These are phyloP conservation scores for Neurospora terricola DNA, from an alignment of 495 filamentous ascomycete species.

Conservation along the genomic window DNA sequence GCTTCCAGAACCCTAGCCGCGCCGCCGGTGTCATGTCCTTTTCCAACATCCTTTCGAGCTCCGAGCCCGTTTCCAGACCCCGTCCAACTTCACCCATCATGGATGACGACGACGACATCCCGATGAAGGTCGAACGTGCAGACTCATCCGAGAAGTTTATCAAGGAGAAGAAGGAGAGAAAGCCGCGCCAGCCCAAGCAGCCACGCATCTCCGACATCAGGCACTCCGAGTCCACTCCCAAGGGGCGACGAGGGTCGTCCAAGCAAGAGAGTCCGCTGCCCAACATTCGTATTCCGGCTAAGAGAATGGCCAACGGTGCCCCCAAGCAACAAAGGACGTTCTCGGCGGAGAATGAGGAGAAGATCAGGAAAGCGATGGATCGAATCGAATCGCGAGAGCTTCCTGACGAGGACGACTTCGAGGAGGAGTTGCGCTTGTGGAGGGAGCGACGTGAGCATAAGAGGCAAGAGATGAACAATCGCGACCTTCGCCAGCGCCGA, in stretches of 20 bases:
- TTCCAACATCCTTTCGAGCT: constrained; percentile 74
- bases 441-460: constrained; percentile 47
- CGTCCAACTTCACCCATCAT: constrained; percentile 28
- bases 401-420: constrained; percentile 54
- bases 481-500: constrained; percentile 45
- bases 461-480: constrained; percentile 45
- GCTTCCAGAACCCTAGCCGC: constrained; percentile 49
- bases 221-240: constrained; percentile 28
- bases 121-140: neutral
- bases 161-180: constrained; percentile 23
- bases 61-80: constrained; percentile 49
- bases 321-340: constrained; percentile 39
- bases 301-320: constrained; percentile 41
- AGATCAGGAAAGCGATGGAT: constrained; percentile 50
- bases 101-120: constrained; percentile 17
- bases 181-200: constrained; percentile 33
- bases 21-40: constrained; percentile 83
- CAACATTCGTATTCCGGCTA: constrained; percentile 35
- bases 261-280: constrained; percentile 36
- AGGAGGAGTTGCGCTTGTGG: constrained; percentile 46
- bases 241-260: constrained; percentile 28
- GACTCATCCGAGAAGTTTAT: constrained; percentile 11
- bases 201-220: constrained; percentile 30
- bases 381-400: constrained; percentile 65
- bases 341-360: constrained; percentile 57